phyloP scores from a whole-genome alignment of 2,329 filamentous ascomycete genomes.

The Fusarium fujikuroi region DNA sequence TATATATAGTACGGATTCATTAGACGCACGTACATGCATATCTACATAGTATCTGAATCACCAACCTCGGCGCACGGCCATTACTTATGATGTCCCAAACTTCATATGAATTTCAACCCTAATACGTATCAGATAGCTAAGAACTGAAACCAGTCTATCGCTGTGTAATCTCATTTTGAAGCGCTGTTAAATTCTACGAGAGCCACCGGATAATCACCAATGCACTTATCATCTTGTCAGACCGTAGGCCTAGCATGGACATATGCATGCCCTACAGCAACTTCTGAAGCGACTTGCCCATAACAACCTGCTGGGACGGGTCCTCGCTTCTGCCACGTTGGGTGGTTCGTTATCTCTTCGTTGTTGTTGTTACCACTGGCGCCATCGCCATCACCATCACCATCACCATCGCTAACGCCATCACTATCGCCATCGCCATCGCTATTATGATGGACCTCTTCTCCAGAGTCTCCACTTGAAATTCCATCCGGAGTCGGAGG shows the following conservation, averaged over 20 bases:
- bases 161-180: not conserved
- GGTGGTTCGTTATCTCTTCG: not conserved
- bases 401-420: too few relatives aligned
- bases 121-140: not conserved
- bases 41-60: not conserved
- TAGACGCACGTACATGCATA: not conserved
- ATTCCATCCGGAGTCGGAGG: too few relatives aligned
- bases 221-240: not conserved
- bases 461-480: too few relatives aligned
- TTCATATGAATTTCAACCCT: not conserved
- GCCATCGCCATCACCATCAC: not conserved
- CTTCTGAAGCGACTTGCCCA: not conserved
- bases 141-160: slow-evolving; percentile 2
- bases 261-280: not conserved
- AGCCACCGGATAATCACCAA: not conserved
- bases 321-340: not conserved
- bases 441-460: not conserved
- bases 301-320: not conserved
- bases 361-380: not conserved
- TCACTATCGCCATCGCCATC: not conserved
- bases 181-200: not conserved
- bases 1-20: not conserved
- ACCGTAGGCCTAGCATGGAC: not conserved
- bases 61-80: not conserved
- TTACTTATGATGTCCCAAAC: not conserved